Base-by-base conservation (phyloP, 345 rosid genomes). In the Alliaria petiolata region DNA sequence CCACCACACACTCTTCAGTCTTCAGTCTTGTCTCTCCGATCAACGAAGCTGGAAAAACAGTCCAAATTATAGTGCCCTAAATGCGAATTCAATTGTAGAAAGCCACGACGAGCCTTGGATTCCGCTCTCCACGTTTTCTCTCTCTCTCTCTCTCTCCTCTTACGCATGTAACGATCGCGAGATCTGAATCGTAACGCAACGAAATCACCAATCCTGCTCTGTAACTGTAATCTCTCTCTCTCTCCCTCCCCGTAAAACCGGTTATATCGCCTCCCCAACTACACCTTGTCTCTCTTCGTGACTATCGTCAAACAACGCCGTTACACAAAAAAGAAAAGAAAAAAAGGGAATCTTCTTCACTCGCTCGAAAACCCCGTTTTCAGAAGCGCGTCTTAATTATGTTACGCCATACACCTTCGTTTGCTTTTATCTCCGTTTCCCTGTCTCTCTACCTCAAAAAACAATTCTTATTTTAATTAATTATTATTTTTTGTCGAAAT, bases 111-210 rank as follows among this genome's bases (percentile, higher is more conserved):
- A 67, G 76, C 62, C 44, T 78, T 62, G 51, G 67, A 72, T 50
- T 67, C 64, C 74, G 14, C 43, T 26, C 15, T 65, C 44, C 46
- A 43, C 79, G 60, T 59, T 50, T 6, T 22, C 54, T 49, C 54
- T 64, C 60, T 59, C 22, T n/a, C n/a, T n/a, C 76, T n/a, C 26
- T 66, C 76, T n/a, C 26, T 66, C 28, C 54, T 22, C 40, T 45
- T 25, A 2, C 42, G 69, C 78, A 66, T 44, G 78, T 72, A 78
- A 80, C 78, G 71, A 79, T 61, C 57, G 67, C 28, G 69, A 78
- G 82, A 83, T 80, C 79, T 68, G 69, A 78, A 61, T 55, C 65
- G 83, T 78, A 81, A 76, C 82, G 78, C 74, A 74, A 74, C 11
- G 19, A 47, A 78, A 68, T 68, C 67, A 44, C 79, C 75, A 62